Conservation (phyloP, 2,329 filamentous ascomycete genomes). For the Penicillium verrucosum region DNA sequence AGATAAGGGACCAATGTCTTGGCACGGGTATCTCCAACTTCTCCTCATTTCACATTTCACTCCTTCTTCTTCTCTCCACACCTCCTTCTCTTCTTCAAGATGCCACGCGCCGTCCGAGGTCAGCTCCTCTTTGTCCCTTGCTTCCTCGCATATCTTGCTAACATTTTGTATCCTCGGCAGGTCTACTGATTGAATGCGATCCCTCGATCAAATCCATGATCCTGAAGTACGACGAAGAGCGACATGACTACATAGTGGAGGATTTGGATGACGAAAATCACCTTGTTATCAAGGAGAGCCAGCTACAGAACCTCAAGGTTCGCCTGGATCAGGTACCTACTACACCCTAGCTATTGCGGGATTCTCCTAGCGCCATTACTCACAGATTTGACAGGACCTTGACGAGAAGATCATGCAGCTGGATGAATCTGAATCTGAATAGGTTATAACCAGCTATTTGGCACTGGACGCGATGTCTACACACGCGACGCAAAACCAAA, state of each 20-base stretch:
- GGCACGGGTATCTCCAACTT: not conserved
- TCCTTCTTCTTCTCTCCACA: not conserved
- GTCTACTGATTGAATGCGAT: slow-evolving; percentile 48
- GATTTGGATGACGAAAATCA: slow-evolving; percentile 47
- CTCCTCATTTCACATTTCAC: not conserved
- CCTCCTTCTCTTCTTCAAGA: slow-evolving; percentile 16
- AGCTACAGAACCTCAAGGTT: slow-evolving; percentile 42
- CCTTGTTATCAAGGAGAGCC: slow-evolving; percentile 47
- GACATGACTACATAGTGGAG: slow-evolving; percentile 48
- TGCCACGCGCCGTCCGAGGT: slow-evolving; percentile 45
- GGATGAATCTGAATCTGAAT: slow-evolving; percentile 46
- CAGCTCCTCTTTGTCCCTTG: not conserved
- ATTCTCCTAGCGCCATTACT: not conserved
- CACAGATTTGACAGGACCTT: slow-evolving; percentile 38
- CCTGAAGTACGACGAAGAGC: slow-evolving; percentile 47
- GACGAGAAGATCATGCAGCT: slow-evolving; percentile 48
- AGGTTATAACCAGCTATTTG: slow-evolving; percentile 1
- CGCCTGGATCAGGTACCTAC: slow-evolving; percentile 40
- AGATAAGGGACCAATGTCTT: not conserved
- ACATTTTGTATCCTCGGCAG: slow-evolving; percentile 21
- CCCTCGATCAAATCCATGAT: slow-evolving; percentile 50
- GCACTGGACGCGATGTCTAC: not conserved
- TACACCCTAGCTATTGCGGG: not conserved
- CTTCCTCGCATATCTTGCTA: not conserved
- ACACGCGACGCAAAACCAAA: not conserved